Conservation (phyloP, 2,329 filamentous ascomycete genomes). For the Fusarium temperatum region DNA sequence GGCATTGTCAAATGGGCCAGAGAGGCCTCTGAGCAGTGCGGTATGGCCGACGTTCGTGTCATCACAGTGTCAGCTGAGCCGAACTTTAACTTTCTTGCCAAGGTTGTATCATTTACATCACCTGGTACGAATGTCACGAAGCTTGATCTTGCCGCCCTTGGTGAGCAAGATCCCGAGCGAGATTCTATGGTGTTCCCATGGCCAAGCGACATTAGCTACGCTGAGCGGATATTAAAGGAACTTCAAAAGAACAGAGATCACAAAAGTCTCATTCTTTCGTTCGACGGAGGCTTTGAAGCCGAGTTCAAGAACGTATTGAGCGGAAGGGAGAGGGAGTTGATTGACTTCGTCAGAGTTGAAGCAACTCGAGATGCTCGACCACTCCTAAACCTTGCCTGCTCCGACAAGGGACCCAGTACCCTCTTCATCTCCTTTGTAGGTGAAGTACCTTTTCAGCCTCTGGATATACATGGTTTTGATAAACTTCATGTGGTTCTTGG, state of each 20-base stretch:
- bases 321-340: background rate
- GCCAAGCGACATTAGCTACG: too few species aligned
- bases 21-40: rapidly evolving
- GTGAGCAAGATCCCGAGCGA: background rate
- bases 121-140: background rate
- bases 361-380: background rate
- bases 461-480: background rate
- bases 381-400: background rate
- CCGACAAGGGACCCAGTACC: background rate
- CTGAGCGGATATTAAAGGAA: too few species aligned
- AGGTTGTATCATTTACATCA: background rate
- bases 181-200: too few species aligned
- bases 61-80: background rate
- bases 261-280: background rate
- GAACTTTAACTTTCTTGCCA: background rate
- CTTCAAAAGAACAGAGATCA: background rate
- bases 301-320: background rate
- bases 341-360: background rate
- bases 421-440: background rate
- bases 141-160: background rate
- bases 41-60: background rate
- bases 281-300: background rate
- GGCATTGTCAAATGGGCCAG: background rate
- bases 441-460: background rate
- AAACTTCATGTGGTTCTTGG: background rate